phyloP scores from a whole-genome alignment of 1,139 yeast genomes.

The Suhomyces guaymorum region DNA sequence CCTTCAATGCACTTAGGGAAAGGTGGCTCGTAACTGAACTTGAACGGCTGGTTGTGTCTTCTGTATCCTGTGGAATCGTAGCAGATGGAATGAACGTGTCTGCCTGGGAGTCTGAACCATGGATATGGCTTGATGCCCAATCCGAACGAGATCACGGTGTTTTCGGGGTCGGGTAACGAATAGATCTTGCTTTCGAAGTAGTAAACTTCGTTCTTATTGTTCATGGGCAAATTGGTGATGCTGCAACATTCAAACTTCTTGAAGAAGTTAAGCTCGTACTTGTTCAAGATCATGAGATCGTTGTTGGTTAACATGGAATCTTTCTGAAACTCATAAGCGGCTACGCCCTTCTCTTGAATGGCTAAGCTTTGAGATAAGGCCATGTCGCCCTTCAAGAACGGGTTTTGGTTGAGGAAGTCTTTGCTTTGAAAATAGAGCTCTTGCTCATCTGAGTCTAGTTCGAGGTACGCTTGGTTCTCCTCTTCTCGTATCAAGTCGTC shows the following conservation, averaged over 20 bases:
- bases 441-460: slow-evolving; percentile 69
- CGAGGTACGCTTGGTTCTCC: slow-evolving; percentile 59
- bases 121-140: slow-evolving; percentile 55
- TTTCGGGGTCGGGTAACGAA: slow-evolving; percentile 56
- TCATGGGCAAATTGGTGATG: slow-evolving; percentile 85
- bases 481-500: slow-evolving; percentile 64
- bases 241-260: slow-evolving; percentile 72
- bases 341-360: slow-evolving; percentile 89
- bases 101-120: slow-evolving; percentile 59
- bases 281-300: slow-evolving; percentile 64
- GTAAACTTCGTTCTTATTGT: slow-evolving; percentile 81
- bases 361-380: slow-evolving; percentile 53
- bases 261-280: slow-evolving; percentile 75
- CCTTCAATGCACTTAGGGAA: slow-evolving; percentile 55
- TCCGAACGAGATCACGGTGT: slow-evolving; percentile 48
- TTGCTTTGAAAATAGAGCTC: slow-evolving; percentile 76
- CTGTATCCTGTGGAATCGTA: slow-evolving; percentile 58
- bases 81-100: slow-evolving; percentile 49
- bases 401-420: slow-evolving; percentile 55
- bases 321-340: slow-evolving; percentile 89
- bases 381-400: slow-evolving; percentile 49
- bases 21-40: slow-evolving; percentile 35
- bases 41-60: slow-evolving; percentile 53
- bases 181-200: slow-evolving; percentile 80
- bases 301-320: slow-evolving; percentile 62